Evolutionary conservation across 306 rosid genomes (phyloP), one percentile per base, ranked within the genome.

Genomic region (Oemleria cerasiformis): DNA sequence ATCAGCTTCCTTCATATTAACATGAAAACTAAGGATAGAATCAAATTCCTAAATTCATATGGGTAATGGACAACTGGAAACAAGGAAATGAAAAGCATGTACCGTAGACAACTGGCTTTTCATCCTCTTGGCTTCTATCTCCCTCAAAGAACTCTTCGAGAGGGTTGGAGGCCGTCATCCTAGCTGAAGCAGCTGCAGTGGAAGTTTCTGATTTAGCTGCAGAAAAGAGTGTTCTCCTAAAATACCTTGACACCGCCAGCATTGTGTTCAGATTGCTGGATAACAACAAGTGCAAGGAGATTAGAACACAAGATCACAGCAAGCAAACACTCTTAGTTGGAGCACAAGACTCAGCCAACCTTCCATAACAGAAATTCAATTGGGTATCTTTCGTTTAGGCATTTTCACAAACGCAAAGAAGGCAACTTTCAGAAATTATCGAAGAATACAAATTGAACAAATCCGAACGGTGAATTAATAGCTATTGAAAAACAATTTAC

Each of bases 21-120:
- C 5, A 61, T 9, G 15, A 38, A 36, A 38, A 19, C 61, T 4
- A 16, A 7, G 36, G 2, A 17, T 6, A 56, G 17, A 65, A 40
- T 55, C 34, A 51, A 75, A 25, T 39, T 17, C 9, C 25, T 11
- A 6, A 57, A 39, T 54, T 34, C 30, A 0, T n/a, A 63, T 20
- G 25, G n/a, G 7, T 14, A 39, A 40, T 23, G 34, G 49, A 71
- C 25, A 58, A 59, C 42, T 4, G 36, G 34, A 63, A 71, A 21
- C 39, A 56, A 0, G 48, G 49, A 76, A 81, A 70, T n/a, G 3
- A 63, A 73, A 38, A 44, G 60, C 34, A 17, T 20, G 64, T 84
- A 93, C 98, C 98, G 65, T 91, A 93, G 49, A 86, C 88, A 75
- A 88, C 86, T 11, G 98, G 96, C 71, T 84, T 82, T 13, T 86